Percentiles rank a stretch among this genome's conserved stretches.
These are phyloP conservation scores for Xylariales sp. DNA, from an alignment of 2,329 filamentous ascomycete species.

Conservation along the genomic window DNA sequence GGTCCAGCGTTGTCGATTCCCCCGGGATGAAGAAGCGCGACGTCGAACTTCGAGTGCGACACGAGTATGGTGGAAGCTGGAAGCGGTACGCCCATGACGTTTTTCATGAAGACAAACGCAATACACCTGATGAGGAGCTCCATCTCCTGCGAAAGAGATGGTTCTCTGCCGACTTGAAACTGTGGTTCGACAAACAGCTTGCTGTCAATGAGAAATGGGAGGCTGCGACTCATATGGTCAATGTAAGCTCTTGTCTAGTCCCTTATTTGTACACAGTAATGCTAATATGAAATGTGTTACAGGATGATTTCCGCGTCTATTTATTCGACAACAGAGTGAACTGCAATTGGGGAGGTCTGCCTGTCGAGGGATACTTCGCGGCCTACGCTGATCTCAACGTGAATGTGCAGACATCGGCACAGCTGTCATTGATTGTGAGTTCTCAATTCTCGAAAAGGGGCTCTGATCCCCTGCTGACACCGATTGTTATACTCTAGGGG, in stretches of 20 bases:
- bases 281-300: slow-evolving; percentile 8
- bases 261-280: neutral
- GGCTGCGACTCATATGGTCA: slow-evolving; percentile 26
- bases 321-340: slow-evolving; percentile 18
- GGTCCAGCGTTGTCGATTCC: slow-evolving; percentile 47
- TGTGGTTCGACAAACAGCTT: slow-evolving; percentile 26
- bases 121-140: slow-evolving; percentile 29
- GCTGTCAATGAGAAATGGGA: slow-evolving; percentile 25
- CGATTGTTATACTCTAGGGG: slow-evolving; percentile 15
- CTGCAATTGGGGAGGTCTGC: slow-evolving; percentile 15
- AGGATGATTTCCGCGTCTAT: slow-evolving; percentile 29
- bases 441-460: neutral
- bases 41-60: slow-evolving; percentile 24
- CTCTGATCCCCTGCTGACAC: slow-evolving; percentile 3
- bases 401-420: slow-evolving; percentile 29
- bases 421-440: slow-evolving; percentile 30
- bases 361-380: slow-evolving; percentile 24
- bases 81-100: slow-evolving; percentile 25
- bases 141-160: slow-evolving; percentile 27
- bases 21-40: slow-evolving; percentile 40
- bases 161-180: slow-evolving; percentile 28
- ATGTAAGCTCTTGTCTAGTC: slow-evolving; percentile 5
- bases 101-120: slow-evolving; percentile 21
- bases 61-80: slow-evolving; percentile 33
- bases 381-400: slow-evolving; percentile 31